phyloP scores from a whole-genome alignment of 768 basidiomycete species.

The Albatrellus ellisii region DNA sequence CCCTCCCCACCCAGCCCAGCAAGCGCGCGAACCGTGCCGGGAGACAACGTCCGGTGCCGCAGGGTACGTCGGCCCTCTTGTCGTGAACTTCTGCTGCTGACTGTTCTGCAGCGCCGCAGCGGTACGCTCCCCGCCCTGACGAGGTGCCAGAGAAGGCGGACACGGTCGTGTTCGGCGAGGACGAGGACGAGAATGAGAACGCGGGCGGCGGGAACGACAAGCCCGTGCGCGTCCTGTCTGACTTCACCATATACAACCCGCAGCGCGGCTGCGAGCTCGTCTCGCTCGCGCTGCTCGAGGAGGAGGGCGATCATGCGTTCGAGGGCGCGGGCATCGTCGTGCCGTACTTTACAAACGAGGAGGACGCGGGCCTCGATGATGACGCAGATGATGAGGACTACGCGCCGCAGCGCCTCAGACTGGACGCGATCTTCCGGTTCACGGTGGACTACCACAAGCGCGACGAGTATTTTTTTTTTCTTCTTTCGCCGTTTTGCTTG shows the following conservation, averaged over 20 bases:
- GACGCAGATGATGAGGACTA: slow-evolving; percentile 14
- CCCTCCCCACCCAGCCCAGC: background rate
- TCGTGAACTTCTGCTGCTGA: too few relatives aligned
- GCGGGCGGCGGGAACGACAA: slow-evolving; percentile 21
- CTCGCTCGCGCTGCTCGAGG: slow-evolving; percentile 32
- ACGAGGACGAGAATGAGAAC: background rate
- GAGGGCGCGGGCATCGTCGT: slow-evolving; percentile 44
- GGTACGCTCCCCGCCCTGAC: slow-evolving; percentile 5
- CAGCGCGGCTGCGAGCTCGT: slow-evolving; percentile 31
- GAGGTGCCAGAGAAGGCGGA: slow-evolving; percentile 5
- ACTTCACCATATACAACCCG: slow-evolving; percentile 52
- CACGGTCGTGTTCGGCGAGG: background rate
- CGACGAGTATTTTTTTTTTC: slow-evolving; percentile 32
- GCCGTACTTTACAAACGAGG: slow-evolving; percentile 28
- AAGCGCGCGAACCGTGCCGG: background rate
- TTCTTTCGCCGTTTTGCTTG: background rate
- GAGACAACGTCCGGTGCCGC: background rate
- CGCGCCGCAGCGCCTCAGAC: slow-evolving; percentile 23
- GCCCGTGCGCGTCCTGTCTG: slow-evolving; percentile 42
- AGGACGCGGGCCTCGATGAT: slow-evolving; percentile 18
- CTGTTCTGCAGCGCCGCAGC: background rate
- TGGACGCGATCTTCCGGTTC: slow-evolving; percentile 8
- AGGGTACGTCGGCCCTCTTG: too few relatives aligned
- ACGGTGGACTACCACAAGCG: slow-evolving; percentile 33
- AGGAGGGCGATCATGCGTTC: slow-evolving; percentile 26